Conservation (phyloP, 2,329 filamentous ascomycete species). For the Aspergillus alliaceus region DNA sequence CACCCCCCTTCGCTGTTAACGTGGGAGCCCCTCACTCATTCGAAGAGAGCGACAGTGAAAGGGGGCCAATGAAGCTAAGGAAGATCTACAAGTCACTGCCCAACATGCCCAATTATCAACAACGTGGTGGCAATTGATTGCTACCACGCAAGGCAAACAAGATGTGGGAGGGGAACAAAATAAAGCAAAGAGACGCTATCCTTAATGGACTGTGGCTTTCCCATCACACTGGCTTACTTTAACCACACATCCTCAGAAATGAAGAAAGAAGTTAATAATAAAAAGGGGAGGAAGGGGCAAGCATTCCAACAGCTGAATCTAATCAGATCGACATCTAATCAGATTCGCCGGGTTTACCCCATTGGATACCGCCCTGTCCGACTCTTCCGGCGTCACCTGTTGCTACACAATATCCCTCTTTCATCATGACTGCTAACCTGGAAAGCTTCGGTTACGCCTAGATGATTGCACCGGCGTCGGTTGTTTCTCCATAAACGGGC, state of each 20-base stretch:
- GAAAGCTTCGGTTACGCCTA: neutral
- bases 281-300: too few species aligned
- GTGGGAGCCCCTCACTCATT: too few species aligned
- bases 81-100: neutral
- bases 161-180: neutral
- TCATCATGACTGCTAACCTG: neutral
- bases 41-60: too few species aligned
- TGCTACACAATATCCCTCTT: neutral
- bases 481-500: too few species aligned
- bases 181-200: neutral
- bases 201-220: neutral
- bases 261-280: too few species aligned
- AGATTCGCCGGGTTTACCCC: conserved; percentile 6
- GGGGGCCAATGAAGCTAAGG: neutral
- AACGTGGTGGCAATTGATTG: neutral
- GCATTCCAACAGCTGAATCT: conserved; percentile 5
- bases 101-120: neutral
- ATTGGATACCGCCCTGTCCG: conserved; percentile 8
- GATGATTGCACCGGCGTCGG: too few species aligned
- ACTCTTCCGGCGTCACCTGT: neutral
- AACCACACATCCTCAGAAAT: neutral
- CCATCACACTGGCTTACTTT: neutral
- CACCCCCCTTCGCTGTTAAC: too few species aligned
- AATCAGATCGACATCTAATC: conserved; percentile 23
- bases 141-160: neutral